Evolutionary conservation across 2,329 filamentous ascomycete genomes (phyloP), one percentile per base, ranked within the genome.

Genomic region (Emydomyces testavorans): DNA sequence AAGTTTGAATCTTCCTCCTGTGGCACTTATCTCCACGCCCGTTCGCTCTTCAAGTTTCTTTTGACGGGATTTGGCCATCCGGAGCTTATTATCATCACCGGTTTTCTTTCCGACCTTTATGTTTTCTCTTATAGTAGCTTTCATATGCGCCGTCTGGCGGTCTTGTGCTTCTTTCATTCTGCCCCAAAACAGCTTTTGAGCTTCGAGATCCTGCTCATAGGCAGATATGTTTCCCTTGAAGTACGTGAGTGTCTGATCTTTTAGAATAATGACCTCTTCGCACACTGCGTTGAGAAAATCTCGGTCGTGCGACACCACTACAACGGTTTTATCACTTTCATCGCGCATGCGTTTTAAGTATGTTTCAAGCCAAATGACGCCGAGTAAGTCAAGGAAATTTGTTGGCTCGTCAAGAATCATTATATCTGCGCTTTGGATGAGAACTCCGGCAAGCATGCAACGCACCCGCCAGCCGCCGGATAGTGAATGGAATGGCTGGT

Each of bases 361-460:
- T 10, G 75, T 75, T 59, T 93, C 82, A 1, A 94, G 71, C 85
- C 87, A 93, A 48, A 94, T 78, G 49, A 94, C 88, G 1, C 84
- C 85, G 0, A 88, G 73, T 0, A 93, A 70, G 58, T 93, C 86
- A 1, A 93, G 74, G 60, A 86, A 93, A 59, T 93, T 93, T 28
- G 86, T 93, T 0, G 87, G 87, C 60, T 93, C 86, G 61, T 93
- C 86, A 1, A 93, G 76, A 43, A 93, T 80, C 50, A 93, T 71
- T 2, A 93, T 78, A 54, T 93, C 85, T 0, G 80, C 77, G 6
- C 82, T 77, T 52, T 88, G 82, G 1, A 86, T 75, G 3, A 93
- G 71, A 0, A 79, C 77, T 2, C 64, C 70, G 2, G 82, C 81
- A 0, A 86, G 71, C 50, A 79, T 71, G 23, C 77, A 78, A 7